Conservation (phyloP, 2,329 filamentous ascomycete genomes). For the Nigrograna mackinnonii region DNA sequence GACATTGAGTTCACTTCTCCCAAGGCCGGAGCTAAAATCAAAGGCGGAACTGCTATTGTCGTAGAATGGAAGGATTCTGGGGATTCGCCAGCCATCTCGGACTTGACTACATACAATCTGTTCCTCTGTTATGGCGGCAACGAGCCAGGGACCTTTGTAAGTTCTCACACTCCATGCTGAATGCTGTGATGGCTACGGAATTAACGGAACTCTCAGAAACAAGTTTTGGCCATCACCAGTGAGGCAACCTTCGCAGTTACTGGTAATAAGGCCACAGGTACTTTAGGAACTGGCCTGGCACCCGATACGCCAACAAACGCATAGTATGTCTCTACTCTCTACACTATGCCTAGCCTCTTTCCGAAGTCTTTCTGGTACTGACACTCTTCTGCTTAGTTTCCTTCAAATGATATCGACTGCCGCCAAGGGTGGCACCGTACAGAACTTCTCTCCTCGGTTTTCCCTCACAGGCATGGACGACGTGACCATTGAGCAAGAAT, state of each 20-base stretch:
- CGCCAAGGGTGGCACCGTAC: conserved; percentile 58
- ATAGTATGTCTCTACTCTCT: conserved; percentile 50
- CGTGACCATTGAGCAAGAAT: no score
- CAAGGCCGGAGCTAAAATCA: conserved; percentile 53
- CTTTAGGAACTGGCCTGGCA: conserved; percentile 26
- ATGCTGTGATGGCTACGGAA: conserved; percentile 17
- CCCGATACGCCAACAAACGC: conserved; percentile 51
- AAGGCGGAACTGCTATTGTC: conserved; percentile 54
- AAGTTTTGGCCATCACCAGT: conserved; percentile 45
- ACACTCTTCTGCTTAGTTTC: conserved; percentile 21
- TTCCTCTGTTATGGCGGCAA: conserved; percentile 66
- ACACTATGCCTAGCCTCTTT: background rate
- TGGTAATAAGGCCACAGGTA: conserved; percentile 42
- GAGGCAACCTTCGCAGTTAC: conserved; percentile 48
- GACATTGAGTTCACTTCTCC: conserved; percentile 60
- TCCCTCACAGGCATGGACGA: conserved; percentile 68
- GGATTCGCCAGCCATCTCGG: conserved; percentile 51
- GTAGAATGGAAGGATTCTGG: conserved; percentile 63
- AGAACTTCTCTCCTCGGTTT: conserved; percentile 67
- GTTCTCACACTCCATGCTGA: conserved; percentile 6
- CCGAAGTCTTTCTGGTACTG: background rate
- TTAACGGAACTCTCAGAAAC: background rate
- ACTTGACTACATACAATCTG: conserved; percentile 60
- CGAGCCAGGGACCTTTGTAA: conserved; percentile 50
- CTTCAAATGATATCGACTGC: conserved; percentile 58